Evolutionary conservation across 2,329 filamentous ascomycete species (phyloP), one percentile per base, ranked within the genome.

Genomic region (Orbilia quercus): DNA sequence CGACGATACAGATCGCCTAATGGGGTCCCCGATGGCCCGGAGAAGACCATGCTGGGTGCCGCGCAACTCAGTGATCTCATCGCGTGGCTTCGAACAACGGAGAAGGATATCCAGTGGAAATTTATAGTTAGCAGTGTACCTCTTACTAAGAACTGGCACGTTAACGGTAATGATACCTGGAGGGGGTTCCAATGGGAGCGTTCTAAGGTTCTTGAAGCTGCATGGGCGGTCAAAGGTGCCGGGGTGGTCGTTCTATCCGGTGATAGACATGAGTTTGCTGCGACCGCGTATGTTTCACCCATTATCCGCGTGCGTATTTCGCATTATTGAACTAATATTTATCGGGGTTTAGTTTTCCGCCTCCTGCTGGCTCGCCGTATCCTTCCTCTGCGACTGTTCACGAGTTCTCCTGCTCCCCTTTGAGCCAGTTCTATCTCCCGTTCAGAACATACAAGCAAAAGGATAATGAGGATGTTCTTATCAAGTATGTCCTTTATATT

Each of bases 111-210:
- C 0, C 89, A 89, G 78, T 99, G 95, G 94, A 98, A 98, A 82
- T 88, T 99, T 77, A 84, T 99, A 55, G 89, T 93, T 16, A 93
- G 91, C 40, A 93, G 91, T 16, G 90, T 98, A 3, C 95, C 95
- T 0, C 96, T 99, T 80, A 98, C 95, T 5, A 96, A 96, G 82
- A 99, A 99, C 81, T 99, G 95, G 94, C 90, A 88, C 22, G 87
- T 96, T 75, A 88, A 88, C 1, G 71, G 71, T 14, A 85, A 89
- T 74, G 95, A 99, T 79, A 98, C 95, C 0, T 99, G 95, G 95
- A 92, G 91, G 50, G 94, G 94, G 0, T 97, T 96, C 80, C 84
- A 97, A 1, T 82, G 85, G 53, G 95, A 99, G 82, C 89, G 95
- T 14, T 86, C 85, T 60, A 84, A 84, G 63, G 86, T 98, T 23